phyloP scores from a whole-genome alignment of 345 rosid genomes.

The Camelina laxa region DNA sequence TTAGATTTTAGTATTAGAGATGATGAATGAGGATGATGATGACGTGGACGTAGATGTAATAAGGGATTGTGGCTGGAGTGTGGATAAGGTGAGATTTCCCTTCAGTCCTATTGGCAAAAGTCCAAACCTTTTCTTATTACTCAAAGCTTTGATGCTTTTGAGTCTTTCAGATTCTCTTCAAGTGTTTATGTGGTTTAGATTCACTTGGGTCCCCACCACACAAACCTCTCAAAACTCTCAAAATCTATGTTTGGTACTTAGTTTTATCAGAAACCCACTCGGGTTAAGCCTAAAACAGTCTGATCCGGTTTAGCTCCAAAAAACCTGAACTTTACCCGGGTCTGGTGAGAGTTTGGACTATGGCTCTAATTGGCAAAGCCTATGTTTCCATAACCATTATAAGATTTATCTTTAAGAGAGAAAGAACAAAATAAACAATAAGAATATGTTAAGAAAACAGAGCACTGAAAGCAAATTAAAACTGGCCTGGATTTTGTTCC shows the following conservation, averaged over 20 bases:
- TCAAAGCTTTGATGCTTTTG: conserved; percentile 1
- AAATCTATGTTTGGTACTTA: conserved; percentile 11
- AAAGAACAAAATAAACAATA: not conserved
- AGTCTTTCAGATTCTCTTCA: conserved; percentile 23
- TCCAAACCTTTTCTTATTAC: conserved; percentile 27
- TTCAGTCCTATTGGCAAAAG: conserved; percentile 66
- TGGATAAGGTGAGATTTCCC: conserved; percentile 98
- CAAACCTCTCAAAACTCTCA: conserved; percentile 14
- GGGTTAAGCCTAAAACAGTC: not conserved
- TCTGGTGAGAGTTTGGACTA: not conserved
- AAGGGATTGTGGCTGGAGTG: conserved; percentile 75
- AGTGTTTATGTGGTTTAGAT: conserved; percentile 26
- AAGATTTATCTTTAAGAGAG: conserved; percentile 3
- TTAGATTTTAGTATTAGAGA: conserved; percentile 42
- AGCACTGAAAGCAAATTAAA: conserved; percentile 17
- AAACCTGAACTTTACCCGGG: not conserved
- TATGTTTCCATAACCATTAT: not conserved
- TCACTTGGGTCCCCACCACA: conserved; percentile 32
- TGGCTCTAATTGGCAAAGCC: not conserved
- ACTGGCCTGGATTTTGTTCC: conserved; percentile 30
- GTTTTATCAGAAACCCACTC: not conserved
- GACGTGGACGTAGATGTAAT: conserved; percentile 45
- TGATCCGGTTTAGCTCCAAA: not conserved
- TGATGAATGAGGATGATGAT: conserved; percentile 54
- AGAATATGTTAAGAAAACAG: conserved; percentile 12